A percentile compares a stretch with the other conserved stretches of the same genome.
These are phyloP conservation scores for Chondrus crispus DNA, from an alignment of 23 red algal genomes.

Conservation along the genomic window DNA sequence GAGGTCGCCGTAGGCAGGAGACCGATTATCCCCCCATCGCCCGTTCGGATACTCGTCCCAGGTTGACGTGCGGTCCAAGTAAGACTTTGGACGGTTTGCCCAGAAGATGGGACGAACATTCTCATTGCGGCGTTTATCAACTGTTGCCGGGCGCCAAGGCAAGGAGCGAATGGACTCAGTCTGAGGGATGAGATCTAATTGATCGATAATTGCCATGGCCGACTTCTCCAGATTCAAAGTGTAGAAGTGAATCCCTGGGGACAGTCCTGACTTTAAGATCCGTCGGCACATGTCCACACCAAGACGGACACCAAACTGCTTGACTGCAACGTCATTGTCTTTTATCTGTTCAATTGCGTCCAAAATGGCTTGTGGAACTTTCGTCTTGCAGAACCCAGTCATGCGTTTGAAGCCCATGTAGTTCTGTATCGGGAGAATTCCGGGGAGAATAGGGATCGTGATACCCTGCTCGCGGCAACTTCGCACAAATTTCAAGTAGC, in stretches of 20 bases:
- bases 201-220: constrained; percentile 90
- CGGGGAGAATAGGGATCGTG: constrained; percentile 91
- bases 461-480: constrained; percentile 82
- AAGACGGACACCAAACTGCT: constrained; percentile 81
- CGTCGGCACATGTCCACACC: constrained; percentile 93
- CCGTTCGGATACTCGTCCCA: constrained; percentile 99
- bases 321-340: constrained; percentile 96
- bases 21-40: constrained; percentile 87
- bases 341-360: constrained; percentile 83
- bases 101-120: constrained; percentile 98
- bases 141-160: constrained; percentile 93
- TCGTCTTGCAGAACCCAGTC: constrained; percentile 97
- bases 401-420: constrained; percentile 97
- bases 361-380: constrained; percentile 66
- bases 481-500: constrained; percentile 82
- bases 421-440: constrained; percentile 96
- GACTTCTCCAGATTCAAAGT: constrained; percentile 94
- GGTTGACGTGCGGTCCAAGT: constrained; percentile 82
- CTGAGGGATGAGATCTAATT: constrained; percentile 80
- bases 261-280: constrained; percentile 82
- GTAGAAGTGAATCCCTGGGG: constrained; percentile 97
- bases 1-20: constrained; percentile 88
- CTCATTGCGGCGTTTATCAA: constrained; percentile 85
- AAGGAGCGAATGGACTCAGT: constrained; percentile 94
- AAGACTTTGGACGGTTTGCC: constrained; percentile 95